These are phyloP conservation scores for Pleurotus platypus DNA, from an alignment of 768 basidiomycete species.

Conservation along the genomic window DNA sequence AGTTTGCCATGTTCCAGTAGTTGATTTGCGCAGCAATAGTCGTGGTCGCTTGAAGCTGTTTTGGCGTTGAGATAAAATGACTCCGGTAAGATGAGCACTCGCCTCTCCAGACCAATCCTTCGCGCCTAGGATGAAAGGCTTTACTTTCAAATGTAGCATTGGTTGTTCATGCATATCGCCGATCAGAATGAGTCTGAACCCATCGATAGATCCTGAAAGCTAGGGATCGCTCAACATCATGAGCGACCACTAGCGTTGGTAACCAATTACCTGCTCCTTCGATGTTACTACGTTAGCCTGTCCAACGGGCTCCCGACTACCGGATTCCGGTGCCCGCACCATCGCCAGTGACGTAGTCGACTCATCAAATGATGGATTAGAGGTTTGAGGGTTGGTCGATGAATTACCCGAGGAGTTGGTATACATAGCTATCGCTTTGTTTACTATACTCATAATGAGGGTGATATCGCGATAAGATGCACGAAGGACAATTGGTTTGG, in stretches of 20 bases:
- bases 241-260: not conserved
- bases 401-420: slow-evolving; percentile 32
- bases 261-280: slow-evolving; percentile 69
- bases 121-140: slow-evolving; percentile 76
- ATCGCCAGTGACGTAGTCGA: not conserved
- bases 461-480: slow-evolving; percentile 95
- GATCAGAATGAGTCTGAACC: slow-evolving; percentile 89
- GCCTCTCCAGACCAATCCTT: slow-evolving; percentile 96
- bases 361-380: slow-evolving; percentile 1
- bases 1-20: slow-evolving; percentile 97
- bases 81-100: slow-evolving; percentile 15
- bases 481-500: slow-evolving; percentile 84
- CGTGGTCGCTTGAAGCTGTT: slow-evolving; percentile 79
- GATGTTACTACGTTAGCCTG: slow-evolving; percentile 51
- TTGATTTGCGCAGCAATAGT: slow-evolving; percentile 80
- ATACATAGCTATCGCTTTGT: slow-evolving; percentile 84
- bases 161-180: slow-evolving; percentile 96
- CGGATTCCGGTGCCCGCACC: too few relatives aligned
- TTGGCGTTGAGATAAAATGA: not conserved
- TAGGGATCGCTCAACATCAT: slow-evolving; percentile 24
- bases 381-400: slow-evolving; percentile 11
- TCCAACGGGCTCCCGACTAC: slow-evolving; percentile 21
- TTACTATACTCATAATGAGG: slow-evolving; percentile 81
- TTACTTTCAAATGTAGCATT: slow-evolving; percentile 83
- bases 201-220: slow-evolving; percentile 85